Percentiles rank a stretch among this genome's conserved stretches.
phyloP scores from a whole-genome alignment of 2,329 filamentous ascomycete genomes.

The Fonsecaea nubica region DNA sequence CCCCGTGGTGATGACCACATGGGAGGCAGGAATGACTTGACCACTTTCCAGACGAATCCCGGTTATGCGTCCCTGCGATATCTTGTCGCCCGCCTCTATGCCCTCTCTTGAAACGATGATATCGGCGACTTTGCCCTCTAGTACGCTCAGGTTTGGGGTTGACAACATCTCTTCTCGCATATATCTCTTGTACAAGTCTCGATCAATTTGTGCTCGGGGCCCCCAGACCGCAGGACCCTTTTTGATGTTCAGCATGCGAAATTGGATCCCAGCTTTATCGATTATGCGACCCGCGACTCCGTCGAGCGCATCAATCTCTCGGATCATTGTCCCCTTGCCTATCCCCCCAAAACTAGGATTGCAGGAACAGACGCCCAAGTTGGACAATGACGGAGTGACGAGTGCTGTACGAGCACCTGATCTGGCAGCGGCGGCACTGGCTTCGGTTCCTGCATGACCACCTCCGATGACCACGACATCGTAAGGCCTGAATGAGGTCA shows the following conservation, averaged over 20 bases:
- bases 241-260: slow-evolving; percentile 82
- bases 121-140: slow-evolving; percentile 89
- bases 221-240: slow-evolving; percentile 98
- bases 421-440: slow-evolving; percentile 86
- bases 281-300: slow-evolving; percentile 86
- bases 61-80: slow-evolving; percentile 72
- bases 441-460: slow-evolving; percentile 93
- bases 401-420: slow-evolving; percentile 87
- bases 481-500: slow-evolving; percentile 63
- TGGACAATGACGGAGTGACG: slow-evolving; percentile 84
- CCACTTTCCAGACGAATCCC: slow-evolving; percentile 88
- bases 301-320: slow-evolving; percentile 93
- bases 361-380: slow-evolving; percentile 93
- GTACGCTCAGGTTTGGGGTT: slow-evolving; percentile 79
- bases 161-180: slow-evolving; percentile 84
- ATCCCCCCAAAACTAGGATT: slow-evolving; percentile 99
- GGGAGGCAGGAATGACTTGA: slow-evolving; percentile 77
- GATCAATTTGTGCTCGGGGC: slow-evolving; percentile 93
- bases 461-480: slow-evolving; percentile 97
- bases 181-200: slow-evolving; percentile 82
- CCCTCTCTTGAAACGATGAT: slow-evolving; percentile 74
- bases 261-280: slow-evolving; percentile 94
- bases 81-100: slow-evolving; percentile 51
- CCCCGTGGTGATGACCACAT: slow-evolving; percentile 93
- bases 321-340: slow-evolving; percentile 93